Conservation (phyloP, 768 basidiomycete species). For the Suillus sp. region DNA sequence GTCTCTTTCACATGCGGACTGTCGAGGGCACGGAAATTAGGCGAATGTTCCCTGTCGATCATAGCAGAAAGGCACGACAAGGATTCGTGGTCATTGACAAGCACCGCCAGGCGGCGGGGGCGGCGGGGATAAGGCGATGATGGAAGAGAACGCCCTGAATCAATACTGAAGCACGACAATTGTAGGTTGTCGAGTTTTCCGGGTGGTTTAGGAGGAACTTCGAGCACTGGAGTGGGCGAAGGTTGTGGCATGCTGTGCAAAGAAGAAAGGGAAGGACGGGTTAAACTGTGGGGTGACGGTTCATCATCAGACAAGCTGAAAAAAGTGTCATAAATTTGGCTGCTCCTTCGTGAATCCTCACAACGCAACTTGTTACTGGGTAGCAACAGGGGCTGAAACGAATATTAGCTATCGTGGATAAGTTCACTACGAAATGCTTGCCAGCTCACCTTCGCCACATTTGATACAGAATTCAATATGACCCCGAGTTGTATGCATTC, state of each 20-base stretch:
- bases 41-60: constrained; percentile 32
- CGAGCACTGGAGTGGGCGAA: constrained; percentile 32
- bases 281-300: constrained; percentile 11
- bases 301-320: constrained; percentile 15
- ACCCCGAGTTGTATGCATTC: background rate
- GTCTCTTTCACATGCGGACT: constrained; percentile 32
- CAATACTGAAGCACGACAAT: background rate
- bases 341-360: background rate
- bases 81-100: constrained; percentile 42
- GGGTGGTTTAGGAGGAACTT: constrained; percentile 2
- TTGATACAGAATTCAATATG: background rate
- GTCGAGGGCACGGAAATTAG: constrained; percentile 28
- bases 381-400: background rate
- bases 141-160: background rate
- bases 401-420: background rate
- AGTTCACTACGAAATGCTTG: background rate
- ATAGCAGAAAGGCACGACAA: constrained; percentile 39
- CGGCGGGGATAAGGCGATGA: constrained; percentile 22
- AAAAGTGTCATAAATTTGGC: constrained; percentile 11
- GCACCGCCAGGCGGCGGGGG: constrained; percentile 40
- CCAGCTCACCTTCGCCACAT: constrained; percentile 1
- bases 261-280: constrained; percentile 39
- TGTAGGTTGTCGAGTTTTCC: background rate
- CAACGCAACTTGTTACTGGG: background rate
- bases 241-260: constrained; percentile 31